Base-by-base conservation (phyloP, 495 filamentous ascomycete species). In the Penicillium ochrochloron region DNA sequence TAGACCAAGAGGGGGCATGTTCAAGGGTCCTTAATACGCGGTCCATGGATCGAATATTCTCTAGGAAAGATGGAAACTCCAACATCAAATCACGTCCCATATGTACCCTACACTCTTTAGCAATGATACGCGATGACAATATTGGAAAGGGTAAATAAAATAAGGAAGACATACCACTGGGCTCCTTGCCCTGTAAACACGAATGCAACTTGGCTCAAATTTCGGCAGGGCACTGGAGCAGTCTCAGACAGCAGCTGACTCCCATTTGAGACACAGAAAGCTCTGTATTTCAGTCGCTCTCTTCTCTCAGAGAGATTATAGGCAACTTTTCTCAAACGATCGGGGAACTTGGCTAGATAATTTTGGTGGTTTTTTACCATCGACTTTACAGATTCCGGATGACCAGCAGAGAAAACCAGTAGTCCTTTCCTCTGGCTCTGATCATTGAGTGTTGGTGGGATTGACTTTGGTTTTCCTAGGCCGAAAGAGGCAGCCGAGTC, bases 131-230 rank as follows among this genome's bases (percentile, higher is more conserved):
- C n/a, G 23, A 78, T 70, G 21, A 53, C 65, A 0, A 59, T 50
- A 19, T 60, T 48, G 53, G 75, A 76, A 0, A 57, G 29, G 5
- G 70, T 27, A 34, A 25, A 39, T 39, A 39, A 5, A 34, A 15
- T 33, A 19, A 34, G 78, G 64, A 48, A 80, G 65, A 3, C 70
- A 54, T 14, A 67, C 73, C 75, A 78, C 66, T 78, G 76, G 2
- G 73, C 76, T 6, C 76, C 76, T 58, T 78, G 76, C 2, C 76
- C 76, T 0, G 75, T 75, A 50, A 78, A 78, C 0, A 77, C 69
- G 60, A 73, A 65, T 1, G 64, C 61, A 5, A 70, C 54, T 10
- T 51, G 59, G 17, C 3, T 59, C 41, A 2, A 51, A 33, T 31
- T 6, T 5, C 51, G 53, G 11, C 51, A 59, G 1, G 55, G 6